Evolutionary conservation across 352 stramenopile genomes (phyloP), one percentile per base, ranked within the genome.

Genomic region (Globisporangium camurandrum): DNA sequence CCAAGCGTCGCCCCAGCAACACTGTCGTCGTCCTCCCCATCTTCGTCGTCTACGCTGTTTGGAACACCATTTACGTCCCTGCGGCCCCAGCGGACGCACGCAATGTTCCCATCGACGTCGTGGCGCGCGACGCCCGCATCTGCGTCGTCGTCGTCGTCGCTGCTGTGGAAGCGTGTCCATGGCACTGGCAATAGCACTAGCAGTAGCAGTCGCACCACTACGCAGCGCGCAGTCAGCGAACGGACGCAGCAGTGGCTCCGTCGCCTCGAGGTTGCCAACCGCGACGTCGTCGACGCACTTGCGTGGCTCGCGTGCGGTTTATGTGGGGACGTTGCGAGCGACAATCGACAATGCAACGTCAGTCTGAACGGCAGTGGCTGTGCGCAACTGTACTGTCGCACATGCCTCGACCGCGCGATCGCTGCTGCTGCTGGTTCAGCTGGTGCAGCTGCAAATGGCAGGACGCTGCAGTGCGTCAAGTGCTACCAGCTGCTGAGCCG

Each of bases 291-390:
- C 0, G 68, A 86, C 24, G 68, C 78, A 6, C 48, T 89, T 12
- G 53, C 61, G 10, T 76, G 70, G 14, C 51, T 92, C 16, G 74
- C 64, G 8, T 92, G 81, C 36, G 81, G 81, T n/a, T 43, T 86
- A 17, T 92, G 81, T 31, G 75, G 75, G 28, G 81, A 89, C 42
- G 67, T 88, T 7, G 72, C 84, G 23, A 74, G 72, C 49, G 78
- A 92, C 47, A 92, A 89, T 44, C 50, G 77, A 8, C 75, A 92
- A 59, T 92, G 81, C 59, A 67, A 47, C 17, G 31, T 41, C 41
- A 66, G 46, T 8, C 39, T 61, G 12, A 62, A 48, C 20, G 55
- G 47, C 20, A 57, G 46, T n/a, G 38, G 42, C 9, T 92, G 81
- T 39, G 61, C 64, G 19, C 81, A 92, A 41, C 61, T 92, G 14